Percentiles rank a stretch among this genome's conserved stretches.
phyloP scores from a whole-genome alignment of 176 grass and related monocot genomes.

The Carex pumila region DNA sequence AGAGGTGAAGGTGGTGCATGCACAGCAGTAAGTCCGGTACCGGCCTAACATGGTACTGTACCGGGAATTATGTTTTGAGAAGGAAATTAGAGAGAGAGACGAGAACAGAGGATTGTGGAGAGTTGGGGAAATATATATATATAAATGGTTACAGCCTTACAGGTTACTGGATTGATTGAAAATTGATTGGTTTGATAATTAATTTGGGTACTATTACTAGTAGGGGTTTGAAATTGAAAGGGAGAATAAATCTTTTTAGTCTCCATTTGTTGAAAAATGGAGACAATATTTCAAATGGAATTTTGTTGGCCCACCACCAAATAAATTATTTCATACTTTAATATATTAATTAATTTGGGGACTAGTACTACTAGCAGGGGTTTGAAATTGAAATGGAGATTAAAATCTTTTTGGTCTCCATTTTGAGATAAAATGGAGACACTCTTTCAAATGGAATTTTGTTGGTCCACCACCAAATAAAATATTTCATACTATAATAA shows the following conservation, averaged over 20 bases:
- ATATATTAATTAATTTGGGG: neutral
- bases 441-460: neutral
- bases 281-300: neutral
- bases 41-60: slow-evolving; percentile 19
- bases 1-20: slow-evolving; percentile 6
- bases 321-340: neutral
- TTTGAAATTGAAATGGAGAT: neutral
- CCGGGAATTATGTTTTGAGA: neutral
- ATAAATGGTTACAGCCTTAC: neutral
- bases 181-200: neutral
- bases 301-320: neutral
- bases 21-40: slow-evolving; percentile 40
- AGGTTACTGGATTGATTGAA: neutral
- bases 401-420: neutral
- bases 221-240: neutral
- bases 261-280: neutral
- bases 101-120: neutral
- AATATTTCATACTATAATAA: neutral
- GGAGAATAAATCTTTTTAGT: neutral
- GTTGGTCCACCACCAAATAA: neutral
- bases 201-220: neutral
- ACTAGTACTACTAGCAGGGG: neutral
- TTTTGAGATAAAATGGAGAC: neutral
- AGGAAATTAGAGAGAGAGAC: neutral
- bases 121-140: neutral